Evolutionary conservation across 768 basidiomycete species (phyloP), one percentile per base, ranked within the genome.

Genomic region (Macrocybe gigantea): DNA sequence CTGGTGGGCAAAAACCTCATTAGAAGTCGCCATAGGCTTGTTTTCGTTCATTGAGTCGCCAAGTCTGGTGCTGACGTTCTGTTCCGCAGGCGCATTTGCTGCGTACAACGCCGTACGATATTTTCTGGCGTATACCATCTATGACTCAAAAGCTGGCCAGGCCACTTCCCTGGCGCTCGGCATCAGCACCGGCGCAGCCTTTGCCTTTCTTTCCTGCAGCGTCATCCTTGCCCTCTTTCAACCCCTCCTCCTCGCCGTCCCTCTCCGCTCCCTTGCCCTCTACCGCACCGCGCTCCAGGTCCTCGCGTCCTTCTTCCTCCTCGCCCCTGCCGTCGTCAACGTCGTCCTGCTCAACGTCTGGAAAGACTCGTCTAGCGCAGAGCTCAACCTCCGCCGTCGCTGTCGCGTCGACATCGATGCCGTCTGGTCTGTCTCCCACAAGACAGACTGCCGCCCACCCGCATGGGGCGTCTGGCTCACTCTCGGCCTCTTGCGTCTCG

Each of bases 371-470:
- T 43, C 67, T 1, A 61, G 69, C 45, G 34, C 60, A 30, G 68
- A 68, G 45, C 51, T 77, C 38, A 64, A 66, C 46, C 55, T 68
- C 34, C 60, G 57, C 15, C 60, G 61, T 38, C 73, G 79, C n/a
- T 88, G 87, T 50, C 62, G 65, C 39, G 70, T 84, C 65, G 81
- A 85, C 52, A 66, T 87, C 38, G 87, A 88, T 57, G 68, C 81
- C 38, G 64, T 82, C 7, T 89, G 87, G 87, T 73, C 78, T 5
- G 67, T 70, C 9, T 60, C 64, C 8, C 53, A 50, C 41, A 56
- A 49, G 45, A 22, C 22, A 22, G 53, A 41, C 46, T 61, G 42
- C n/a, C 41, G 55, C 34, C 63, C 70, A 4, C 66, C 71, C 5
- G 49, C 70, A 1, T 81, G 78, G 72, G 64, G 68, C 1, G 62